Percentiles rank a stretch among this genome's conserved stretches.
These are phyloP conservation scores for Lomentospora prolificans DNA, from an alignment of 2,329 filamentous ascomycete genomes.

Conservation along the genomic window DNA sequence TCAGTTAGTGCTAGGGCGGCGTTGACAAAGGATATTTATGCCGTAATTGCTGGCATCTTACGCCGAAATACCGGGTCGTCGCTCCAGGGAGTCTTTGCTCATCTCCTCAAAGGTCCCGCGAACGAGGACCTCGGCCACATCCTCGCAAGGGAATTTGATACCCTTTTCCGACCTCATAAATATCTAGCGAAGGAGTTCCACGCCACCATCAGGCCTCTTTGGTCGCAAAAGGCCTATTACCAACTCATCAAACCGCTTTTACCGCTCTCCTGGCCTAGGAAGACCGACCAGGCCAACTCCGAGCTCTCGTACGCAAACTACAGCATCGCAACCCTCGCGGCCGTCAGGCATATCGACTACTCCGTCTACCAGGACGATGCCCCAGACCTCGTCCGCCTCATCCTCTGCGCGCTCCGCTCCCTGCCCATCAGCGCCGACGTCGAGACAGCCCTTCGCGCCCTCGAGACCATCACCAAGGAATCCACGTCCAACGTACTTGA, in stretches of 20 bases:
- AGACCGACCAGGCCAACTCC: slow-evolving; percentile 17
- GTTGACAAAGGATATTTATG: slow-evolving; percentile 14
- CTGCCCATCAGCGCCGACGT: slow-evolving; percentile 32
- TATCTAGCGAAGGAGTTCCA: slow-evolving; percentile 30
- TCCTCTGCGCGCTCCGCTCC: slow-evolving; percentile 36
- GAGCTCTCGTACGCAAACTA: slow-evolving; percentile 26
- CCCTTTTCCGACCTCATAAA: slow-evolving; percentile 29
- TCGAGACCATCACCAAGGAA: slow-evolving; percentile 36
- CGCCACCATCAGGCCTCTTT: slow-evolving; percentile 33
- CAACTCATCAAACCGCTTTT: slow-evolving; percentile 36
- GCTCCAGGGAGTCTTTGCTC: slow-evolving; percentile 22
- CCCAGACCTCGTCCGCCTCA: slow-evolving; percentile 34
- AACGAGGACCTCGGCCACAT: slow-evolving; percentile 24
- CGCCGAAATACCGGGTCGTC: slow-evolving; percentile 27
- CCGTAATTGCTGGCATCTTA: slow-evolving; percentile 22
- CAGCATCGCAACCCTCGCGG: slow-evolving; percentile 36
- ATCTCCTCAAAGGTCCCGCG: slow-evolving; percentile 25
- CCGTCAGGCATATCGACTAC: slow-evolving; percentile 39
- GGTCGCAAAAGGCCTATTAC: slow-evolving; percentile 39
- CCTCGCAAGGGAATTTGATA: slow-evolving; percentile 31
- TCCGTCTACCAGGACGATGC: slow-evolving; percentile 42
- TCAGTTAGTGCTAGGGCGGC: background rate
- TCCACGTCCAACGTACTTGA: slow-evolving; percentile 32
- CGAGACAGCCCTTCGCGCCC: slow-evolving; percentile 35
- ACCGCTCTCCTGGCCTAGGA: slow-evolving; percentile 27